Conservation (phyloP, 306 rosid species). For the Trichosanthes truncata region DNA sequence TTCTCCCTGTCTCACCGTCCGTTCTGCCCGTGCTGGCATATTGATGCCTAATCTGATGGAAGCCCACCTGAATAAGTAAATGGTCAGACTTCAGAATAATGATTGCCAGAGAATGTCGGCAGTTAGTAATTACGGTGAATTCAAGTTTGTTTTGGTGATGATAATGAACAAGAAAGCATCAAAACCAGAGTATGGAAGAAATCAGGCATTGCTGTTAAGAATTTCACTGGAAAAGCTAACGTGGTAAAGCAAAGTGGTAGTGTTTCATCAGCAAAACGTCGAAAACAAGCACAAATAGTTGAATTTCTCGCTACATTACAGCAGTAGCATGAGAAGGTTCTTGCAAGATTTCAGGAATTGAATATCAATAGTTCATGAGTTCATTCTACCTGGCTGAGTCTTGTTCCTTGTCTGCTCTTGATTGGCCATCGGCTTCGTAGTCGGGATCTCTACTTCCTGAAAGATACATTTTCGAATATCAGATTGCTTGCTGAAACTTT, state of each 20-base stretch:
- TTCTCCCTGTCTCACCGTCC: slow-evolving; percentile 34
- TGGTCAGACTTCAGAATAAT: not conserved
- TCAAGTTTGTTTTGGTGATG: not conserved
- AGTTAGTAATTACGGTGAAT: not conserved
- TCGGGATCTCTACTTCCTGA: slow-evolving; percentile 20
- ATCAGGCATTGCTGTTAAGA: not conserved
- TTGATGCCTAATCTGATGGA: slow-evolving; percentile 56
- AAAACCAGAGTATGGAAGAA: not conserved
- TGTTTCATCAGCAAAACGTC: not conserved
- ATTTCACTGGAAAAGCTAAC: not conserved
- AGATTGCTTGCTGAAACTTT: not conserved
- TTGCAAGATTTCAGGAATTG: not conserved
- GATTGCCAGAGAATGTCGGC: not conserved
- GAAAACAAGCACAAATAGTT: not conserved
- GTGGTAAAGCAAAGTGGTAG: not conserved
- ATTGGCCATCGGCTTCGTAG: not conserved
- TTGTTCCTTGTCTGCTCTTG: slow-evolving; percentile 26
- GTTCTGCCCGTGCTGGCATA: slow-evolving; percentile 82
- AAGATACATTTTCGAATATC: slow-evolving; percentile 1
- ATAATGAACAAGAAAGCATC: not conserved
- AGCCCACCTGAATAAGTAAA: slow-evolving; percentile 33
- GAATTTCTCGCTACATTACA: not conserved
- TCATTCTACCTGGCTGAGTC: slow-evolving; percentile 49
- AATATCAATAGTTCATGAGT: not conserved
- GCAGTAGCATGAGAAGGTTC: not conserved